These are phyloP conservation scores for Fusarium temperatum DNA, from an alignment of 2,329 filamentous ascomycete species.

Conservation along the genomic window DNA sequence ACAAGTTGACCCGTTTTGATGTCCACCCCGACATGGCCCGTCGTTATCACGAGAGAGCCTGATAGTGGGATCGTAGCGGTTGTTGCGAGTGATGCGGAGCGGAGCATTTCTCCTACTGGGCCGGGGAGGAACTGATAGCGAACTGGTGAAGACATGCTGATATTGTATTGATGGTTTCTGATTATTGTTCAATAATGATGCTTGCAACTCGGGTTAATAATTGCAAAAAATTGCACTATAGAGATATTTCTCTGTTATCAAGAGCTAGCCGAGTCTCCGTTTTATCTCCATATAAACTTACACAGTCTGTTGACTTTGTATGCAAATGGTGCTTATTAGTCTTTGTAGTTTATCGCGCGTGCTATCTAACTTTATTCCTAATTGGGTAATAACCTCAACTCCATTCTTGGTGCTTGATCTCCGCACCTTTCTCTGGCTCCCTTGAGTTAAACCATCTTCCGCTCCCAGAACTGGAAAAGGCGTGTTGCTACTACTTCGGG, in stretches of 20 bases:
- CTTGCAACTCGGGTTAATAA: not conserved
- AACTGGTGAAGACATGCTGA: not conserved
- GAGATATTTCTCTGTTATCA: not conserved
- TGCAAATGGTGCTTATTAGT: not conserved
- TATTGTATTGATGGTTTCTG: too few relatives aligned
- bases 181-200: too few relatives aligned
- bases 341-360: not conserved
- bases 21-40: not conserved
- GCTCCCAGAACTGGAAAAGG: not conserved
- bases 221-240: not conserved
- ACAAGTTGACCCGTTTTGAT: not conserved
- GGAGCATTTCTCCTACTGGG: not conserved
- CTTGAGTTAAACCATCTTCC: not conserved
- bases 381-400: not conserved
- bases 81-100: not conserved
- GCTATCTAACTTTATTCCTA: not conserved
- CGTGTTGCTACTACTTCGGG: not conserved
- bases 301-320: not conserved
- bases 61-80: not conserved
- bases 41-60: not conserved
- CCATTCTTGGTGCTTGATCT: not conserved
- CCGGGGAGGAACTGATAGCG: not conserved
- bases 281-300: not conserved
- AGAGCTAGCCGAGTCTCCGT: not conserved
- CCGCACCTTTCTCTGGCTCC: not conserved